Percentiles rank a stretch among this genome's conserved stretches.
Conservation (phyloP, 768 basidiomycete genomes). For the Coprinopsis cinerea region DNA sequence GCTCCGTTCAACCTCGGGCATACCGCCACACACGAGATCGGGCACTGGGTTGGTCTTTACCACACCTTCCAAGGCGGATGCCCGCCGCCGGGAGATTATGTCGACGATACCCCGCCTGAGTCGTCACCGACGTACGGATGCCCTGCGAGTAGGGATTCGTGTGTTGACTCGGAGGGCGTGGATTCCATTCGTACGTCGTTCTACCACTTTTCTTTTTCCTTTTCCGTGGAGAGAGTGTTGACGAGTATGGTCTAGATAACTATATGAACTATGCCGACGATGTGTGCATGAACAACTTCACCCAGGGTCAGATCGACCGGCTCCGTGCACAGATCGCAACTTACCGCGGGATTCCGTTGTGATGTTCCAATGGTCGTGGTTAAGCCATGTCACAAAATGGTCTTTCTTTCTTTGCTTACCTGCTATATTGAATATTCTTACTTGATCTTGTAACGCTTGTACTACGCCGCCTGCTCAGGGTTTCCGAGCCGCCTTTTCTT, state of each 20-base stretch:
- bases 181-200: no score
- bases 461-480: no score
- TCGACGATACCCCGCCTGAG: constrained; percentile 43
- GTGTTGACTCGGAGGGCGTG: no score
- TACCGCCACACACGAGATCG: constrained; percentile 47
- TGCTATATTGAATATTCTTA: no score
- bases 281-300: constrained; percentile 44
- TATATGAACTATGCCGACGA: constrained; percentile 51
- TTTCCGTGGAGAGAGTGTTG: constrained; percentile 27
- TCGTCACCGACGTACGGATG: constrained; percentile 35
- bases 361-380: no score
- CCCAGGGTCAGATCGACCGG: constrained; percentile 37
- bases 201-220: constrained; percentile 34
- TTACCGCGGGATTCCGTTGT: no score
- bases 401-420: no score
- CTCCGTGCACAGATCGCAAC: constrained; percentile 34
- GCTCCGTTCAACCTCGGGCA: constrained; percentile 24
- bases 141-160: constrained; percentile 29
- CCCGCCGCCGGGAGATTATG: no score
- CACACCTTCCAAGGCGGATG: constrained; percentile 52
- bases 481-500: no score
- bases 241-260: constrained; percentile 26
- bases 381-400: no score
- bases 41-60: constrained; percentile 52
- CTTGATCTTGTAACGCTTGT: no score